Evolutionary conservation across 108 stramenopile species (phyloP).

Genomic region (Pseudonitzschia pungens): DNA sequence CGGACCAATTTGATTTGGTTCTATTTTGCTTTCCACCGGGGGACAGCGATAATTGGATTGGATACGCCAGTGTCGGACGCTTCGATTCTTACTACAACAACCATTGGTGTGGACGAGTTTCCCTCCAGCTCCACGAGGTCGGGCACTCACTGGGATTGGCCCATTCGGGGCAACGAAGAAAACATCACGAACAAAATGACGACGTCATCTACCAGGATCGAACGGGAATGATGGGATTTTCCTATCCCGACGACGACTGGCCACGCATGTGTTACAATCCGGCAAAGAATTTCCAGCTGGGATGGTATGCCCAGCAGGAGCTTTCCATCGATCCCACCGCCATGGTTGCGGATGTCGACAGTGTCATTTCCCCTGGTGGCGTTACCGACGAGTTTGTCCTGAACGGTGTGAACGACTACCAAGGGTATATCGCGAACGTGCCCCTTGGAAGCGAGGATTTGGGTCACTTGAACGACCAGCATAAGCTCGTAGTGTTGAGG

Average conservation of each 20-base stretch:
- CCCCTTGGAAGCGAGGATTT: neutral
- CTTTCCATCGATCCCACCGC: neutral
- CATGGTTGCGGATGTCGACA: neutral
- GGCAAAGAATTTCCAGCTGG: constrained; percentile 51
- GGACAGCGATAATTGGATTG: neutral
- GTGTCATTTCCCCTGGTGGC: neutral
- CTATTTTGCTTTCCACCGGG: constrained; percentile 14
- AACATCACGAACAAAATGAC: constrained; percentile 7
- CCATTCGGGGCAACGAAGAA: constrained; percentile 41
- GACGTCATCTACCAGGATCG: neutral
- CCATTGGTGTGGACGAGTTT: neutral
- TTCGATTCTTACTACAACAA: constrained; percentile 11
- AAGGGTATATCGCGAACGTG: neutral
- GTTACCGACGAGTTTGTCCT: neutral
- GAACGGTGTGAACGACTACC: constrained; percentile 1
- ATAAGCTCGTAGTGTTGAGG: neutral
- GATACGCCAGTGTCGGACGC: neutral
- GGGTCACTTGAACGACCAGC: neutral
- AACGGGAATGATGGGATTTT: constrained; percentile 28
- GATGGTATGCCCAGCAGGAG: constrained; percentile 40
- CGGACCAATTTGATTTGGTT: neutral
- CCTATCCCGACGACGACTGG: neutral
- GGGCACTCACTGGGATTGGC: constrained; percentile 49
- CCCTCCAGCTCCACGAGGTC: constrained; percentile 24
- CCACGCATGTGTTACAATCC: constrained; percentile 58